Conservation (phyloP, 192 early-diverging fungal genomes). For the Rhizophagus prolifer region DNA sequence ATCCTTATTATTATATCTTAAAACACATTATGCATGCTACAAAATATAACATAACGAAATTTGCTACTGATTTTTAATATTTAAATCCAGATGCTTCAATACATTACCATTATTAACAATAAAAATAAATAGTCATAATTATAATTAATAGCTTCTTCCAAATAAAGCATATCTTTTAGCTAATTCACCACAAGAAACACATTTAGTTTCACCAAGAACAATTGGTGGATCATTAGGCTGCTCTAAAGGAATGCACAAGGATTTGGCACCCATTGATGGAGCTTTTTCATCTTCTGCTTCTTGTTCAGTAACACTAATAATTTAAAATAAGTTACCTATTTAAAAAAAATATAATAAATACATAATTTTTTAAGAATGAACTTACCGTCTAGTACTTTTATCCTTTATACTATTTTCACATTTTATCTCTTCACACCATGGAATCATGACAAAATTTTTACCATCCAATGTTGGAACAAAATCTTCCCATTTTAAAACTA, state of each 20-base stretch:
- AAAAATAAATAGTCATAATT: too few relatives aligned
- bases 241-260: slow-evolving; percentile 93
- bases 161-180: slow-evolving; percentile 82
- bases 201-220: slow-evolving; percentile 84
- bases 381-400: slow-evolving; percentile 70
- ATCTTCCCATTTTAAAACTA: slow-evolving; percentile 85
- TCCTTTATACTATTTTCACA: slow-evolving; percentile 99
- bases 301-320: slow-evolving; percentile 41
- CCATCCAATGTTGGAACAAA: slow-evolving; percentile 89
- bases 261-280: slow-evolving; percentile 99
- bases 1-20: too few relatives aligned
- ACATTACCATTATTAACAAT: too few relatives aligned
- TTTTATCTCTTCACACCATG: slow-evolving; percentile 90
- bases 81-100: too few relatives aligned
- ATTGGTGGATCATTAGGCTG: slow-evolving; percentile 88
- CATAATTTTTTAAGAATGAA: slow-evolving; percentile 14
- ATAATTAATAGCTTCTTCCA: slow-evolving; percentile 76
- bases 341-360: neutral
- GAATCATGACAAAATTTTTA: slow-evolving; percentile 86
- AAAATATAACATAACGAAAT: too few relatives aligned
- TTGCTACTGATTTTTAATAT: too few relatives aligned
- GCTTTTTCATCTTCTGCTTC: slow-evolving; percentile 94
- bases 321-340: neutral
- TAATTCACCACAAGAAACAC: slow-evolving; percentile 72
- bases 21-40: too few relatives aligned